Percentiles rank a stretch among this genome's conserved stretches.
Conservation (phyloP, 441 rosid species). For the Pelargonium myrrhifolium region DNA sequence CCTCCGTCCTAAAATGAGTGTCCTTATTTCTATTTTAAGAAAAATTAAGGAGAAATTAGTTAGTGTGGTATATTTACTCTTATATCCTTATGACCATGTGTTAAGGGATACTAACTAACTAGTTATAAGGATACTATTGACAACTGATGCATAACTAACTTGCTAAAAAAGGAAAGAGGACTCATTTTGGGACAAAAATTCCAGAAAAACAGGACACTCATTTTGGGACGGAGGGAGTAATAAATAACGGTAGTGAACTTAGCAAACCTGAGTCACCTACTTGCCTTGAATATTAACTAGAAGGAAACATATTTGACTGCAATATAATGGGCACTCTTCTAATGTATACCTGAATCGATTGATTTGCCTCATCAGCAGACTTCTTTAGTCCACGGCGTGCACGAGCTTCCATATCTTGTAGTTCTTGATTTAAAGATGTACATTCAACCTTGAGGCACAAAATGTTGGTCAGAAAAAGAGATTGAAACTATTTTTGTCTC, state of each 20-base stretch:
- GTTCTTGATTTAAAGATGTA: slow-evolving; percentile 83
- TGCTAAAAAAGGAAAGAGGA: no score
- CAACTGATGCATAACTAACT: no score
- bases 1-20: no score
- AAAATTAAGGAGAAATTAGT: no score
- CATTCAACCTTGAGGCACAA: slow-evolving; percentile 55
- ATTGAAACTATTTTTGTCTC: slow-evolving; percentile 9
- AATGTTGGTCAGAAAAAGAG: slow-evolving; percentile 13
- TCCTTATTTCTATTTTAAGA: no score
- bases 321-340: slow-evolving; percentile 5
- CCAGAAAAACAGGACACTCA: no score
- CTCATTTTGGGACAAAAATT: no score
- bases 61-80: no score
- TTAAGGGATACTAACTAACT: no score
- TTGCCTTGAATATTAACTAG: background rate
- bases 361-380: slow-evolving; percentile 82
- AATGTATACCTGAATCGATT: slow-evolving; percentile 70
- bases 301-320: background rate
- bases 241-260: background rate
- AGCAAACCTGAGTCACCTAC: background rate
- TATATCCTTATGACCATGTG: no score
- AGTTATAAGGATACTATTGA: no score
- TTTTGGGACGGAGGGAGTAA: no score
- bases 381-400: slow-evolving; percentile 89
- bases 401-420: slow-evolving; percentile 87